Conservation (phyloP, 1,284 basidiomycete genomes). For the Boletellus dicymbophilus region DNA sequence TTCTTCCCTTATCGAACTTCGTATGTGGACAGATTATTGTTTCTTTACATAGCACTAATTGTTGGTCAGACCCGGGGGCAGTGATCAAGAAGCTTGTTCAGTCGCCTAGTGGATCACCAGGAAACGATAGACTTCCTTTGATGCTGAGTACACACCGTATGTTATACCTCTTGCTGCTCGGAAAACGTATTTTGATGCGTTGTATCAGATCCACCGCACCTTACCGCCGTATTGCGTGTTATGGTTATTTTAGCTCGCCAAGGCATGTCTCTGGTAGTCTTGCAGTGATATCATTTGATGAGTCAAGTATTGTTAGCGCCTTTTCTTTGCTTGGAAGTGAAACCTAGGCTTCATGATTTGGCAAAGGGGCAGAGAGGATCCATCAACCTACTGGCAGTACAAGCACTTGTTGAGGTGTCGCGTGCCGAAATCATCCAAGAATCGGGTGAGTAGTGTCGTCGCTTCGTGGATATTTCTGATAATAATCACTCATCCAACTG, state of each 20-base stretch:
- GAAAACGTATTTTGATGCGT: not conserved
- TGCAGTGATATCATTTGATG: not conserved
- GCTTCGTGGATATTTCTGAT: not conserved
- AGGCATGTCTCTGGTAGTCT: not conserved
- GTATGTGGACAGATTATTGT: not conserved
- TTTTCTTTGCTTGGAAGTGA: slow-evolving; percentile 8
- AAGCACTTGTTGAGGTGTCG: slow-evolving; percentile 14
- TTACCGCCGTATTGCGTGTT: slow-evolving; percentile 9
- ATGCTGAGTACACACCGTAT: slow-evolving; percentile 12
- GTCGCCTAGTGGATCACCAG: not conserved
- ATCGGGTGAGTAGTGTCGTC: slow-evolving; percentile 6
- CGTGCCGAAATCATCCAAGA: slow-evolving; percentile 8
- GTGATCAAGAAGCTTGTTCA: slow-evolving; percentile 8
- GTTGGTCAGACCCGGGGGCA: slow-evolving; percentile 5
- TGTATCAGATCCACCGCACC: slow-evolving; percentile 4
- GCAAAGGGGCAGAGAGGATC: slow-evolving; percentile 8
- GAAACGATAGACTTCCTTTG: slow-evolving; percentile 7
- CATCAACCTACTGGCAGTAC: slow-evolving; percentile 11
- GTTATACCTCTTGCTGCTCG: not conserved
- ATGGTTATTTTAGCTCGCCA: slow-evolving; percentile 3
- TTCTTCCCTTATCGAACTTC: slow-evolving; percentile 11
- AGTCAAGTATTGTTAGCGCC: slow-evolving; percentile 1
- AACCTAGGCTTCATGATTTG: slow-evolving; percentile 11
- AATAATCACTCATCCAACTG: no score
- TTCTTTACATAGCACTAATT: not conserved